These are phyloP conservation scores for Zygoascus flipseniorum DNA, from an alignment of 805 yeast genomes.

Conservation along the genomic window DNA sequence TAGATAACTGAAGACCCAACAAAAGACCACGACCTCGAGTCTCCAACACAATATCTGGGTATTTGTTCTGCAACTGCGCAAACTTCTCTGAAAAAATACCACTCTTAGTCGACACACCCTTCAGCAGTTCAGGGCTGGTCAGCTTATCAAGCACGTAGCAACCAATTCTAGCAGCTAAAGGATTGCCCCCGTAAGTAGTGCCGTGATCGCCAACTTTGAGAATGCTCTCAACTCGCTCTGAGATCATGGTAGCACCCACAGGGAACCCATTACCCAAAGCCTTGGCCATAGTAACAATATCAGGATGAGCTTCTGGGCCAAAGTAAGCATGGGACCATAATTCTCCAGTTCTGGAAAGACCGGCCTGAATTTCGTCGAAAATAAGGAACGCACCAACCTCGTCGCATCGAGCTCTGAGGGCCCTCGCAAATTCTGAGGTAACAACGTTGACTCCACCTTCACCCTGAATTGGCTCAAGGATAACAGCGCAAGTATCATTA, in stretches of 20 bases:
- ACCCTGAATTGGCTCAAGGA: constrained; percentile 95
- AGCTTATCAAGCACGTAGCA: constrained; percentile 64
- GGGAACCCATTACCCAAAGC: constrained; percentile 97
- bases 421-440: constrained; percentile 51
- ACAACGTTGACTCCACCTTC: constrained; percentile 89
- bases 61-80: constrained; percentile 37
- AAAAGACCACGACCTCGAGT: constrained; percentile 86
- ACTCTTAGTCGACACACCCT: constrained; percentile 53
- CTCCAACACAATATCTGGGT: constrained; percentile 54
- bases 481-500: constrained; percentile 78
- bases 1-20: constrained; percentile 69
- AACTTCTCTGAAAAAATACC: constrained; percentile 42
- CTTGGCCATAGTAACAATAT: constrained; percentile 88
- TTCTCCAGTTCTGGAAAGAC: constrained; percentile 85
- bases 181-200: constrained; percentile 96
- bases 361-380: constrained; percentile 95
- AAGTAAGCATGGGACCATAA: constrained; percentile 85
- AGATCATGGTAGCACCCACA: constrained; percentile 85
- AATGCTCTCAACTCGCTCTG: constrained; percentile 63
- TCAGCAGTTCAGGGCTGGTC: constrained; percentile 50
- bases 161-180: constrained; percentile 79
- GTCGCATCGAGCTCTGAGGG: constrained; percentile 57
- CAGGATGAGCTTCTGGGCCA: constrained; percentile 83
- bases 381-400: constrained; percentile 68
- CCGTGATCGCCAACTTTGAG: constrained; percentile 94